These are phyloP conservation scores for Salix brachista DNA, from an alignment of 345 rosid species.

Conservation along the genomic window DNA sequence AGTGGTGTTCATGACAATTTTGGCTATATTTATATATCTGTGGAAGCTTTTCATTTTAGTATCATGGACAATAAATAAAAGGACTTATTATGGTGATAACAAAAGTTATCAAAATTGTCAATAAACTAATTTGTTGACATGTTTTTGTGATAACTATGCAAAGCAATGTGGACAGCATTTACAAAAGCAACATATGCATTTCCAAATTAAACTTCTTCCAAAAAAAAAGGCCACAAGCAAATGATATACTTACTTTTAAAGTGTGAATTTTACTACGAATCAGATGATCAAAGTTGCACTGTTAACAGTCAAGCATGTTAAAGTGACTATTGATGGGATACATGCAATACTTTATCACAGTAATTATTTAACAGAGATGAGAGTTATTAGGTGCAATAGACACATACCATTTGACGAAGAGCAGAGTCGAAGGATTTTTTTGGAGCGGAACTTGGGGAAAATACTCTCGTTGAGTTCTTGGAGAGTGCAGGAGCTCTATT, in stretches of 20 bases:
- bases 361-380: neutral
- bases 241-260: neutral
- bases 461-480: conserved; percentile 48
- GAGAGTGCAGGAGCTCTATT: conserved; percentile 61
- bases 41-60: neutral
- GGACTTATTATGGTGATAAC: neutral
- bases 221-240: neutral
- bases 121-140: neutral
- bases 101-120: neutral
- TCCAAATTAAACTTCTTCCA: too few relatives aligned
- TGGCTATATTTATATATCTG: neutral
- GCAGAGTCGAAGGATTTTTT: conserved; percentile 72
- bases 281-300: neutral
- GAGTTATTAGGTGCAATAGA: neutral
- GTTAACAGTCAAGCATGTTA: neutral
- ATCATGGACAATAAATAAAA: neutral
- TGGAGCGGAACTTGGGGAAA: conserved; percentile 77
- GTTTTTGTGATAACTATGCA: neutral
- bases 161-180: neutral
- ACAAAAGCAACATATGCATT: too few relatives aligned
- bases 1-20: neutral
- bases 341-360: neutral
- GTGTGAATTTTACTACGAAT: neutral
- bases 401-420: conserved; percentile 76
- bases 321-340: neutral